Conservation (phyloP, 164 flowering plant species). For the Stephania cephalantha region DNA sequence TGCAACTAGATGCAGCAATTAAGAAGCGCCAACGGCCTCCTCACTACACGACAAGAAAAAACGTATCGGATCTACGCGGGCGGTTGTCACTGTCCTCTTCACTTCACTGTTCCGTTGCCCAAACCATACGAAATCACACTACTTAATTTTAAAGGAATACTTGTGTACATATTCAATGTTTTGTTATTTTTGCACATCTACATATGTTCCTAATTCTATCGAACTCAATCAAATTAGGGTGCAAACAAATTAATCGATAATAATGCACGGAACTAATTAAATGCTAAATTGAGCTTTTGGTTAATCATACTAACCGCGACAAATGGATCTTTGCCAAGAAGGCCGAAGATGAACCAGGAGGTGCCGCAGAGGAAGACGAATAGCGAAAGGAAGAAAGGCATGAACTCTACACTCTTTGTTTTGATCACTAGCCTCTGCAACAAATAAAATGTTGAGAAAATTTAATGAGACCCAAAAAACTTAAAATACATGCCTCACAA, state of each 20-base stretch:
- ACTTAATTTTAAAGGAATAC: no score
- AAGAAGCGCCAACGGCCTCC: no score
- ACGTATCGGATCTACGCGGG: background rate
- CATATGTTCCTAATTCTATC: no score
- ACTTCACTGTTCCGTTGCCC: background rate
- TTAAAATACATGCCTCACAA: no score
- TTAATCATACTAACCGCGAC: conserved; percentile 28
- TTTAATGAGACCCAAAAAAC: no score
- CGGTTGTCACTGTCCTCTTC: background rate
- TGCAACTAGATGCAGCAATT: no score
- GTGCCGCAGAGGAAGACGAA: conserved; percentile 45
- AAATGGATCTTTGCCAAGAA: conserved; percentile 46
- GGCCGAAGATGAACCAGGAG: conserved; percentile 47
- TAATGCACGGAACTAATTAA: no score
- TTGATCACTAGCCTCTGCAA: conserved; percentile 46
- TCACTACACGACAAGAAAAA: background rate
- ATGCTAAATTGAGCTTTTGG: background rate
- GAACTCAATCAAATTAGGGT: no score
- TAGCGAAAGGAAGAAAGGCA: conserved; percentile 56
- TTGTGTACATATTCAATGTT: no score
- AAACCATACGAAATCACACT: background rate
- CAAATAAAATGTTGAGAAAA: no score
- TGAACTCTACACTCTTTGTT: conserved; percentile 55
- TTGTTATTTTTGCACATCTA: no score
- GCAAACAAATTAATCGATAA: no score